Conservation (phyloP, 805 yeast species). For the Brettanomyces naardenensis region DNA sequence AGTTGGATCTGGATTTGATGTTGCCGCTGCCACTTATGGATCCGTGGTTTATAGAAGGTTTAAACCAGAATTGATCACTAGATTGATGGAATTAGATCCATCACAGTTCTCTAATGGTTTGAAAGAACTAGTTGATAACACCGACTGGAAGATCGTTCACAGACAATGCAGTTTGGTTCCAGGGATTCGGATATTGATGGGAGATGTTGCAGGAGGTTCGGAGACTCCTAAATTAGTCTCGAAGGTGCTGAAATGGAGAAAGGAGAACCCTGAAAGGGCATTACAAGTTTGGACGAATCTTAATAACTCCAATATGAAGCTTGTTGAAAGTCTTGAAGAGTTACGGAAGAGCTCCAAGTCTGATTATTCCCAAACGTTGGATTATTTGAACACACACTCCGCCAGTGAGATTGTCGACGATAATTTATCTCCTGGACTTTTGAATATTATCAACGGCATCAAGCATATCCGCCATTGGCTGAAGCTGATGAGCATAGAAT, state of each 20-base stretch:
- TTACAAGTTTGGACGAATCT: conserved; percentile 44
- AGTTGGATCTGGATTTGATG: conserved; percentile 95
- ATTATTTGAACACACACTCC: conserved; percentile 12
- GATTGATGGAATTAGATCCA: conserved; percentile 8
- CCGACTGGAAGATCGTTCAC: conserved; percentile 56
- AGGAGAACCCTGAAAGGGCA: conserved; percentile 42
- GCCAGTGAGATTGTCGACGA: conserved; percentile 8
- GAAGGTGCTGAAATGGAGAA: conserved; percentile 66
- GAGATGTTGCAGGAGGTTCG: conserved; percentile 88
- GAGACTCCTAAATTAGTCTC: conserved; percentile 89
- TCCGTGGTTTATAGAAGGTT: conserved; percentile 79
- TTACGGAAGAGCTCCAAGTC: conserved; percentile 28
- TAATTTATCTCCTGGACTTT: conserved; percentile 17
- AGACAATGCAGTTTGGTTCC: conserved; percentile 57
- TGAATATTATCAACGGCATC: conserved; percentile 34
- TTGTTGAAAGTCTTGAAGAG: conserved; percentile 40
- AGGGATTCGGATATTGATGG: conserved; percentile 71
- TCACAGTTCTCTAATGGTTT: conserved; percentile 24
- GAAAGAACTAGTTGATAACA: conserved; percentile 28
- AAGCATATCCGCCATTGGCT: conserved; percentile 47
- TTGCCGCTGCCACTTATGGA: conserved; percentile 92
- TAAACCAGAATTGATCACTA: conserved; percentile 41
- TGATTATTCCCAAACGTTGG: conserved; percentile 29
- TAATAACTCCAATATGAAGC: conserved; percentile 47
- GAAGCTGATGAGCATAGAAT: conserved; percentile 47